Percentiles rank a stretch among this genome's conserved stretches.
Conservation (phyloP, 129 eudicot genomes). For the Escallonia rubra region DNA sequence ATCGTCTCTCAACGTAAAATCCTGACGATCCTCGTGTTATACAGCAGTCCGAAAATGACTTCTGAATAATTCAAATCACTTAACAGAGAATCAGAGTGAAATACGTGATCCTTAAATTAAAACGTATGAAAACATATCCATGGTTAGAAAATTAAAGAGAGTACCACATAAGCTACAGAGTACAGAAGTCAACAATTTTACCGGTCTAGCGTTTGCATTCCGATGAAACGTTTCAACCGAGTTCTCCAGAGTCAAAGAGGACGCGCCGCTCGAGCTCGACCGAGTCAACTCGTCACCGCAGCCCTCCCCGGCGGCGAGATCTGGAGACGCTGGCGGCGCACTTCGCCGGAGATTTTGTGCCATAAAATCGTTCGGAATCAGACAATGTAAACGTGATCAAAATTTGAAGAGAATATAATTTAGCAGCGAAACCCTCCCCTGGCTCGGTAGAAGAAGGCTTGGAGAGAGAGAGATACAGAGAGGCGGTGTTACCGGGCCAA, state of each 20-base stretch:
- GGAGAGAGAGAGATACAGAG: neutral
- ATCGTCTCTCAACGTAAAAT: no score
- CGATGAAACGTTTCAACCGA: constrained; percentile 1
- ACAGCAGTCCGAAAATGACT: neutral
- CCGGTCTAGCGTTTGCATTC: constrained; percentile 3
- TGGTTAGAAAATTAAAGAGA: neutral
- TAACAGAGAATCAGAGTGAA: no score
- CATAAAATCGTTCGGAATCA: neutral
- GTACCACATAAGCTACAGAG: neutral
- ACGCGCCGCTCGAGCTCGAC: constrained; percentile 12
- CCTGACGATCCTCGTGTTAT: neutral
- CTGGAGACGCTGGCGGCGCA: constrained; percentile 2
- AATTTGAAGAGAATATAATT: neutral
- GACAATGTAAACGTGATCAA: neutral
- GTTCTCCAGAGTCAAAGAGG: constrained; percentile 15
- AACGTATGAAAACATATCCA: neutral
- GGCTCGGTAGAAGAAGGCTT: neutral
- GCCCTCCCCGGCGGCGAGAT: constrained; percentile 6
- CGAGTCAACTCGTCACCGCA: constrained; percentile 18
- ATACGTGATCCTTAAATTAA: no score
- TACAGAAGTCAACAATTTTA: neutral
- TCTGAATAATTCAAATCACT: neutral
- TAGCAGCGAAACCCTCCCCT: neutral
- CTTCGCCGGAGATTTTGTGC: constrained; percentile 1
- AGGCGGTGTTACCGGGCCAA: neutral